Conservation (phyloP, 1,284 basidiomycete genomes). For the Irpex lacteus region DNA sequence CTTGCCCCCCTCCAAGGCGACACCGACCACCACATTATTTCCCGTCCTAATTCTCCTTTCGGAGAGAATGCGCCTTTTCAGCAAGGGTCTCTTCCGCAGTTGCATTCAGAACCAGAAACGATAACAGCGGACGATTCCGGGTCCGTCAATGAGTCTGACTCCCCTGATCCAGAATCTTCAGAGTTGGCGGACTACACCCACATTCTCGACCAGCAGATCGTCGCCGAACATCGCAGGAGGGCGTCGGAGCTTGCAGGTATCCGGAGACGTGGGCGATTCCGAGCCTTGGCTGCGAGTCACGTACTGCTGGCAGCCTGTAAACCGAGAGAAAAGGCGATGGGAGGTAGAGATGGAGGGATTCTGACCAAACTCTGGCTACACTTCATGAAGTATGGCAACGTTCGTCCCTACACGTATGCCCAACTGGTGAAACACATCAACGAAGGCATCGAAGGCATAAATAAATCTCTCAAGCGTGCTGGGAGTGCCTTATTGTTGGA, state of each 20-base stretch:
- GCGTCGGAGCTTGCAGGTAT: background rate
- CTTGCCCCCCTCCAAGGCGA: too few relatives aligned
- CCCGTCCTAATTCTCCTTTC: too few relatives aligned
- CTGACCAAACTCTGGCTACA: background rate
- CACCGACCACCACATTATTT: too few relatives aligned
- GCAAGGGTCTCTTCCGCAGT: too few relatives aligned
- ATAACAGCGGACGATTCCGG: too few relatives aligned
- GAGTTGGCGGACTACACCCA: conserved; percentile 1
- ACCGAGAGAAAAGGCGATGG: background rate
- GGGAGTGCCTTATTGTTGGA: background rate
- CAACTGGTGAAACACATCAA: background rate
- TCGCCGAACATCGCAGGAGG: background rate
- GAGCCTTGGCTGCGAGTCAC: background rate
- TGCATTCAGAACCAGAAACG: too few relatives aligned
- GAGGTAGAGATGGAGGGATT: background rate
- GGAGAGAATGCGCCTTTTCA: too few relatives aligned
- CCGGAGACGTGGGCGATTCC: background rate
- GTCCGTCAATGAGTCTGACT: too few relatives aligned
- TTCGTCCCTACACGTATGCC: background rate
- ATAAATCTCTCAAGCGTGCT: background rate
- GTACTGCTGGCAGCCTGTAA: background rate
- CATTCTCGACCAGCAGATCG: background rate
- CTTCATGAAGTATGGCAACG: background rate
- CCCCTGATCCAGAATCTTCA: background rate
- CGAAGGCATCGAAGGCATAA: background rate